Evolutionary conservation across 257 asterid species (phyloP), one percentile per base, ranked within the genome.

Genomic region (Parsonsia alboflavescens): DNA sequence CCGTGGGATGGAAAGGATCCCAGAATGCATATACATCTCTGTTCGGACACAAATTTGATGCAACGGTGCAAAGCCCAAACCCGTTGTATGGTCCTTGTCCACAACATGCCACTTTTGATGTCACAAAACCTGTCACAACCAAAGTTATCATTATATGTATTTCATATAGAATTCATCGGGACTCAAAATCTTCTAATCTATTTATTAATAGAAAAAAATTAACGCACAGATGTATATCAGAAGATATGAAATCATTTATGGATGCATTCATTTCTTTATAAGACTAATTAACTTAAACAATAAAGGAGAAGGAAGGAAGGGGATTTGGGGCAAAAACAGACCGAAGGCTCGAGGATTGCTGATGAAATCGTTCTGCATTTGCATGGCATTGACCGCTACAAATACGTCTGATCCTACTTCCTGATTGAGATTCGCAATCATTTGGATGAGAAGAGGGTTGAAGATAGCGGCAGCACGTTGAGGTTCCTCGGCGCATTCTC

Each of bases 401-500:
- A 92, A 95, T 33, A 88, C 86, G 45, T 86, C 80, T 24, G 75
- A 61, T 0, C 93, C 92, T 0, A 92, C 6, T 17, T 89, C 82
- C 0, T 84, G 73, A 50, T 95, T 92, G 80, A 95, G 86, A 6
- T 76, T 39, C 7, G 24, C 75, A 17, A 86, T 70, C 96, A 92
- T 82, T 39, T 87, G 72, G 10, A 56, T 45, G 52, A 95, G 96
- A 48, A 86, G 97, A 1, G 96, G 96, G 77, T 95, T 90, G 85
- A 81, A 92, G 10, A 88, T 82, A 0, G 71, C 73, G 0, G 97
- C 79, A 0, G 99, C 97, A 0, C 45, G 80, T 59, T 86, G 95
- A 63, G 90, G 96, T 12, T 86, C 97, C 1, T 75, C 80, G 0
- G 93, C 86, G 72, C 99, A 95, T 72, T 88, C 78, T 0, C 98